phyloP scores from a whole-genome alignment of 2,329 filamentous ascomycete species.

The Xylaria sp. region DNA sequence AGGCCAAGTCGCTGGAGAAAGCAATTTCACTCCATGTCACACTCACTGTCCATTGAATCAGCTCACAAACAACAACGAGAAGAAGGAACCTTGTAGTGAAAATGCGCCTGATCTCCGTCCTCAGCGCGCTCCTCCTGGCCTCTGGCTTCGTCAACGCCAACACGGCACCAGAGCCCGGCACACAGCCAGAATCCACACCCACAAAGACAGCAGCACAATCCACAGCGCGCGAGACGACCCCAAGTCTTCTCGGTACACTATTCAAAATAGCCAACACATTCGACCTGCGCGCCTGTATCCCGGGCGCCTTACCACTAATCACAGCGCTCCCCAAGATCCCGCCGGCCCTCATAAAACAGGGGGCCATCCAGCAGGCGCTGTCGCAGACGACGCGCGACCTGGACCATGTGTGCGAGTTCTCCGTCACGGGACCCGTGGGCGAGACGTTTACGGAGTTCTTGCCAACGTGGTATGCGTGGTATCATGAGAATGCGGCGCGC shows the following conservation, averaged over 20 bases:
- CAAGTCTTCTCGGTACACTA: constrained; percentile 16
- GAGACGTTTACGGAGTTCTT: constrained; percentile 22
- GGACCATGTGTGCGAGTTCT: constrained; percentile 25
- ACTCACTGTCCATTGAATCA: background rate
- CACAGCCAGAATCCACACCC: constrained; percentile 5
- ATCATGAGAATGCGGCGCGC: constrained; percentile 16
- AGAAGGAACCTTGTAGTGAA: background rate
- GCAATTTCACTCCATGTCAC: too few relatives aligned
- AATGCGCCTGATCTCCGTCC: constrained; percentile 12
- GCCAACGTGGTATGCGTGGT: constrained; percentile 27
- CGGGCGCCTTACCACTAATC: constrained; percentile 22
- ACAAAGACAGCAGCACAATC: constrained; percentile 7
- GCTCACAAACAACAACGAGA: background rate
- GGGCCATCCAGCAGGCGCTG: constrained; percentile 23
- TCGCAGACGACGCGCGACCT: constrained; percentile 25
- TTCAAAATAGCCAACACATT: constrained; percentile 19
- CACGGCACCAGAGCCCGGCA: constrained; percentile 14
- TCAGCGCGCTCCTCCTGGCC: constrained; percentile 11
- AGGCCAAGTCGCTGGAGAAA: too few relatives aligned
- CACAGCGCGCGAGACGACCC: constrained; percentile 12
- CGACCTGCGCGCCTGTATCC: constrained; percentile 21
- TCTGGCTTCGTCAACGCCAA: constrained; percentile 6
- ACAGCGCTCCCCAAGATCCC: constrained; percentile 24
- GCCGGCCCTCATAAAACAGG: constrained; percentile 18
- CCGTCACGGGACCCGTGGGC: constrained; percentile 23